Percentiles rank a stretch among this genome's conserved stretches.
Conservation (phyloP, 176 grass and related monocot species). For the Oropetium thomaeum region DNA sequence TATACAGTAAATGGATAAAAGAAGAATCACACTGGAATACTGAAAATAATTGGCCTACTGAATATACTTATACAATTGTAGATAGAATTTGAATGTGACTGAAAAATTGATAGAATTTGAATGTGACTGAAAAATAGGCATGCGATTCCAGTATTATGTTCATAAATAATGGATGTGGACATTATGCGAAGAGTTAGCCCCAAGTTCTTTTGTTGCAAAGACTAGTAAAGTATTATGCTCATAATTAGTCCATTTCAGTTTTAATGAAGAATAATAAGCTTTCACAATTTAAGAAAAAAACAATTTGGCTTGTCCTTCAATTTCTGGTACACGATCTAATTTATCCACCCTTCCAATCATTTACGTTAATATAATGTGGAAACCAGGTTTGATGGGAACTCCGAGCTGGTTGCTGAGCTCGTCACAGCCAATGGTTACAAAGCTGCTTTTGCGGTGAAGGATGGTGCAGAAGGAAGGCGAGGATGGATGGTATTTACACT, state of each 20-base stretch:
- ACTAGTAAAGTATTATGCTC: background rate
- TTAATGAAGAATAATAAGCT: slow-evolving; percentile 1
- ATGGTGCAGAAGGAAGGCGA: slow-evolving; percentile 79
- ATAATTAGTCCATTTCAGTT: background rate
- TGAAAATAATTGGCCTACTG: background rate
- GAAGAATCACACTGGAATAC: background rate
- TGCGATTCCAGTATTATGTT: background rate
- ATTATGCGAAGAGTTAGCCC: background rate
- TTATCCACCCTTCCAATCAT: slow-evolving; percentile 1
- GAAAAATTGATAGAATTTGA: background rate
- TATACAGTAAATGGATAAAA: background rate
- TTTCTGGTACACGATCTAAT: background rate
- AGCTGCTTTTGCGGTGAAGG: slow-evolving; percentile 82
- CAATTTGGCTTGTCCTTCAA: background rate
- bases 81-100: background rate
- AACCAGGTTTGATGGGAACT: slow-evolving; percentile 86
- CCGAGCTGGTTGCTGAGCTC: slow-evolving; percentile 77
- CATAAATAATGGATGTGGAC: background rate
- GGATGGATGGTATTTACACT: slow-evolving; percentile 74
- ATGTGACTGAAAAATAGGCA: background rate
- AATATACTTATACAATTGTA: background rate
- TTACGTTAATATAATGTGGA: slow-evolving; percentile 26
- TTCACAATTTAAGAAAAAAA: background rate
- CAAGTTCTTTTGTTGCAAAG: background rate
- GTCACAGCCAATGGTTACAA: slow-evolving; percentile 85